Evolutionary conservation across 2,329 filamentous ascomycete genomes (phyloP), one percentile per base, ranked within the genome.

Genomic region (Sporothrix brunneoviolacea): DNA sequence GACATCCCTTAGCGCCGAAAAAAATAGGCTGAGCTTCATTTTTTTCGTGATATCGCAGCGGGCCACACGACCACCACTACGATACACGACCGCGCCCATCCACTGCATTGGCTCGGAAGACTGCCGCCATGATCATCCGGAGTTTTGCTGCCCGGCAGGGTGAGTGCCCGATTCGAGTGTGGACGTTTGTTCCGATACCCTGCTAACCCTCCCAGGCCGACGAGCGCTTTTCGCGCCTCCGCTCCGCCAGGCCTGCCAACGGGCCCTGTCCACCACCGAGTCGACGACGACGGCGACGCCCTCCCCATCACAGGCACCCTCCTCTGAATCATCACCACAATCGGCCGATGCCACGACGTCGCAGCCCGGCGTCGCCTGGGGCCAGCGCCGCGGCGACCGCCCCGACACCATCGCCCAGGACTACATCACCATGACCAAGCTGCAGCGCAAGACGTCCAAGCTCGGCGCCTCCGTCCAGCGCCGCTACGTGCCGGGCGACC

Each of bases 401-500:
- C 38, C 47, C 15, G 52, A 56, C 45, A 50, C 50, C 48, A 65
- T 66, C n/a, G 68, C 67, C 16, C 57, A 58, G n/a, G 57, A 69
- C 43, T 69, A 62, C 50, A 55, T 68, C 12, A 62, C 65, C 19
- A 67, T 68, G 10, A 59, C 61, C 47, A 59, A 68, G 56, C 67
- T 79, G 58, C 71, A 74, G 59, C 61, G 62, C 39, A 62, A 69
- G 50, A 77, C 78, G 6, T 61, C 65, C 12, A 63, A 57, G n/a
- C 57, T 82, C 2, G 80, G 80, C 8, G 71, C 76, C 8, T 28
- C 59, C 1, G 65, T 80, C 8, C 64, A 71, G 50, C 70, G 71
- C 37, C 74, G 77, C 53, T 91, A 91, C 68, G 67, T 77, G 54
- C 85, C 86, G 4, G 74, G 78, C 57, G 72, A 80, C 50, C 71